phyloP scores from a whole-genome alignment of 768 basidiomycete species.

The Russula compacta region DNA sequence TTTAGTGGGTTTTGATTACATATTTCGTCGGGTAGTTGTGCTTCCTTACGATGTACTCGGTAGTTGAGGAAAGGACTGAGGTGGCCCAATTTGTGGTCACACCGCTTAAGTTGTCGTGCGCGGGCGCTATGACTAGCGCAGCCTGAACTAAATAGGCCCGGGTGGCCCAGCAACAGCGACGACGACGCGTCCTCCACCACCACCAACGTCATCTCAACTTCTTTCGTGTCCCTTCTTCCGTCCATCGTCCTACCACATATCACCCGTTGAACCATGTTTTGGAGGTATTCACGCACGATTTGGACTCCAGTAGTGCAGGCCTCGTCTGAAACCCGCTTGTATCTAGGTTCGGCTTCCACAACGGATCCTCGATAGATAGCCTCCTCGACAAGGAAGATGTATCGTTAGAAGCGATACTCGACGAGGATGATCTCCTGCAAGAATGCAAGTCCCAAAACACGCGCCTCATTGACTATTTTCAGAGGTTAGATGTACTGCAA shows the following conservation, averaged over 20 bases:
- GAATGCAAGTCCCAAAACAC: constrained; percentile 96
- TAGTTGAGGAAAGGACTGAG: not conserved
- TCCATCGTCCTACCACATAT: not conserved
- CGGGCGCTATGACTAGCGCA: not conserved
- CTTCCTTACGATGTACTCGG: not conserved
- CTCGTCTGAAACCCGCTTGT: not conserved
- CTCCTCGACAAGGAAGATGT: constrained; percentile 87
- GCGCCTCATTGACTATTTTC: constrained; percentile 80
- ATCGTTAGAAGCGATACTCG: constrained; percentile 81
- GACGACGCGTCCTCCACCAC: not conserved
- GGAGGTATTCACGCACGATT: constrained; percentile 14
- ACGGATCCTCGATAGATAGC: constrained; percentile 82
- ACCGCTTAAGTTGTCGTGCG: not conserved
- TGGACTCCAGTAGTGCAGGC: not conserved
- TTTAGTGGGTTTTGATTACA: constrained; percentile 3
- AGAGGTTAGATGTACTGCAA: constrained; percentile 70
- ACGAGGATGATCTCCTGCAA: constrained; percentile 88
- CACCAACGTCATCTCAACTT: not conserved
- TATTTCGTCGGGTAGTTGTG: not conserved
- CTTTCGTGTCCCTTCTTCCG: not conserved
- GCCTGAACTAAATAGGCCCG: not conserved
- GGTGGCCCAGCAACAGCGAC: not conserved
- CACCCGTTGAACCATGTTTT: constrained; percentile 13
- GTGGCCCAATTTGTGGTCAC: not conserved
- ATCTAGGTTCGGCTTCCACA: constrained; percentile 80